These are phyloP conservation scores for Tylopilus cervinicoccineus DNA, from an alignment of 768 basidiomycete genomes.

Conservation along the genomic window DNA sequence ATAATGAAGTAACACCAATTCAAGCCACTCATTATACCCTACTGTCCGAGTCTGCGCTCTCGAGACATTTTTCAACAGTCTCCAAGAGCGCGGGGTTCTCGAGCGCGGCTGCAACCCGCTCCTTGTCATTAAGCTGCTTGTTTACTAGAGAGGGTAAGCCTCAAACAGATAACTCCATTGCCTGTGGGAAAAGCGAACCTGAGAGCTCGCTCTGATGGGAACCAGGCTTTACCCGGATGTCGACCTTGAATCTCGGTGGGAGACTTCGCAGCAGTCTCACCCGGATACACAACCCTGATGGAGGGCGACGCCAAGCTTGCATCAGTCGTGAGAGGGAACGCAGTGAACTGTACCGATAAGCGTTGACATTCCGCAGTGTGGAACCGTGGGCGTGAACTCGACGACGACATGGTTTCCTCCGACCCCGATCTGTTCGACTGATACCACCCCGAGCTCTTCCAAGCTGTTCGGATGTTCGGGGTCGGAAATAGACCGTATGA, in stretches of 20 bases:
- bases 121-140: slow-evolving; percentile 98
- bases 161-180: neutral
- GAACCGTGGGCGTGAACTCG: slow-evolving; percentile 96
- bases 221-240: slow-evolving; percentile 89
- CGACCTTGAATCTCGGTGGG: slow-evolving; percentile 90
- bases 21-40: slow-evolving; percentile 2
- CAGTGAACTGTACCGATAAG: slow-evolving; percentile 65
- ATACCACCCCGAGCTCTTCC: slow-evolving; percentile 94
- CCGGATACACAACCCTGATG: slow-evolving; percentile 80
- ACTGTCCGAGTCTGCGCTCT: slow-evolving; percentile 27
- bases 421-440: slow-evolving; percentile 75
- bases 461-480: slow-evolving; percentile 94
- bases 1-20: neutral
- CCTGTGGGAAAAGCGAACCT: slow-evolving; percentile 42
- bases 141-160: slow-evolving; percentile 57
- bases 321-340: neutral
- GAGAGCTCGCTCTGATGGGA: slow-evolving; percentile 94
- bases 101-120: slow-evolving; percentile 93
- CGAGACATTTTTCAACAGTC: slow-evolving; percentile 79
- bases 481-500: slow-evolving; percentile 89
- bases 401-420: slow-evolving; percentile 67
- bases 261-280: slow-evolving; percentile 87
- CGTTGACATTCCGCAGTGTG: slow-evolving; percentile 97
- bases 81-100: slow-evolving; percentile 86
- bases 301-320: neutral